These are phyloP conservation scores for Fistulinella prunicolor DNA, from an alignment of 768 basidiomycete species.

Conservation along the genomic window DNA sequence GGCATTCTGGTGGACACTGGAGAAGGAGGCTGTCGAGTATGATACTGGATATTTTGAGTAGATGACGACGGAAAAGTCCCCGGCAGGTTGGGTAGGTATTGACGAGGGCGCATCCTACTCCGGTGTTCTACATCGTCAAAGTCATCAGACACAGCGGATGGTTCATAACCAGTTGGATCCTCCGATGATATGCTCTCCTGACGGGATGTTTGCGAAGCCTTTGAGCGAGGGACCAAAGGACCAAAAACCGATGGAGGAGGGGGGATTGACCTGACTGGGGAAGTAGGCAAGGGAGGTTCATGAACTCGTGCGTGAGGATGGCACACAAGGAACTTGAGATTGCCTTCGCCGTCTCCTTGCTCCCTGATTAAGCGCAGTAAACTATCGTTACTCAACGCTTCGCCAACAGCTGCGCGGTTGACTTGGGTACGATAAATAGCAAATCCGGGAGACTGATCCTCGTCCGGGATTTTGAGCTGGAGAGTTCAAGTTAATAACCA, in stretches of 20 bases:
- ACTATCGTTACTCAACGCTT: conserved; percentile 66
- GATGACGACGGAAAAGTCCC: conserved; percentile 34
- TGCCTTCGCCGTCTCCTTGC: conserved; percentile 72
- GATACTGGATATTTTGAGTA: conserved; percentile 38
- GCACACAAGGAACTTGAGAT: conserved; percentile 81
- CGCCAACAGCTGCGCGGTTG: conserved; percentile 70
- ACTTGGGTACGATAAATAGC: conserved; percentile 89
- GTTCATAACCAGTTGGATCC: conserved; percentile 67
- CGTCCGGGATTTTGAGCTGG: conserved; percentile 79
- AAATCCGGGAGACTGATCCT: conserved; percentile 66
- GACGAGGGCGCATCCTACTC: conserved; percentile 44
- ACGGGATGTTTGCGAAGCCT: conserved; percentile 50
- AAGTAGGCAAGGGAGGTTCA: conserved; percentile 42
- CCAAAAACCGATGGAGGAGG: conserved; percentile 47
- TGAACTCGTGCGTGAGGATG: conserved; percentile 60
- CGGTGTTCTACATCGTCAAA: conserved; percentile 54
- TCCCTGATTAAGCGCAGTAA: conserved; percentile 71
- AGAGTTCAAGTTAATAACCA: conserved; percentile 3
- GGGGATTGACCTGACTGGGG: conserved; percentile 46
- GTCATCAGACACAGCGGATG: conserved; percentile 50
- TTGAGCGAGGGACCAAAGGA: conserved; percentile 50
- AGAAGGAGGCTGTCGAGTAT: conserved; percentile 38
- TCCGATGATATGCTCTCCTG: conserved; percentile 72
- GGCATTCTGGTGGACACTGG: conserved; percentile 30
- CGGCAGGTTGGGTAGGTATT: conserved; percentile 26